Evolutionary conservation across 441 rosid genomes (phyloP).

Genomic region (Pelargonium cotyledonis): DNA sequence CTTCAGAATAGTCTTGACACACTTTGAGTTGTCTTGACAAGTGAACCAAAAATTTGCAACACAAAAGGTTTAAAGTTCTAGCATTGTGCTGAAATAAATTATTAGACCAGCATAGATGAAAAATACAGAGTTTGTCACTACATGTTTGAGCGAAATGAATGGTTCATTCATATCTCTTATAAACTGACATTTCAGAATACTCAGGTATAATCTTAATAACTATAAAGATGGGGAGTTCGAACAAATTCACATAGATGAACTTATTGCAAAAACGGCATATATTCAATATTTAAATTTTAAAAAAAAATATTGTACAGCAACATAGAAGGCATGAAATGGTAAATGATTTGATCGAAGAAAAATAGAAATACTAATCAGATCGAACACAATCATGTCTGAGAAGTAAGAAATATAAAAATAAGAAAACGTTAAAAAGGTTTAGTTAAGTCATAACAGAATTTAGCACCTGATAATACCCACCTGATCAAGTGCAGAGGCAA

Average conservation of each 20-base stretch:
- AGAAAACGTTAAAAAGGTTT: neutral
- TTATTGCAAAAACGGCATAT: too few species aligned
- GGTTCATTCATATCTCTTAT: neutral
- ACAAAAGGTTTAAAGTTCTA: neutral
- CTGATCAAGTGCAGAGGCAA: conserved; percentile 99
- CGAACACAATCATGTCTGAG: too few species aligned
- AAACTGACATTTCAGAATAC: neutral
- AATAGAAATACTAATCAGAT: too few species aligned
- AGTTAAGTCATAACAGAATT: conserved; percentile 1
- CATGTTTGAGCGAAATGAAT: neutral
- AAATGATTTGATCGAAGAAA: too few species aligned
- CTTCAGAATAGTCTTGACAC: neutral
- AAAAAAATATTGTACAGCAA: too few species aligned
- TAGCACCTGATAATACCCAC: conserved; percentile 25
- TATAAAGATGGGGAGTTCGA: neutral
- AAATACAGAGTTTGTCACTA: neutral
- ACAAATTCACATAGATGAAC: neutral
- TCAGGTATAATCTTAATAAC: neutral
- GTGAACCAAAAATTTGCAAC: neutral
- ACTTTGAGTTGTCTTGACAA: neutral
- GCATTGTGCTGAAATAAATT: neutral
- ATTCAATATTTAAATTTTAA: too few species aligned
- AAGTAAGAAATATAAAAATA: too few species aligned
- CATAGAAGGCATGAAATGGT: too few species aligned
- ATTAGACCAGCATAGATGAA: neutral